Base-by-base conservation (phyloP, 805 yeast species). In the Saturnispora quitensis region DNA sequence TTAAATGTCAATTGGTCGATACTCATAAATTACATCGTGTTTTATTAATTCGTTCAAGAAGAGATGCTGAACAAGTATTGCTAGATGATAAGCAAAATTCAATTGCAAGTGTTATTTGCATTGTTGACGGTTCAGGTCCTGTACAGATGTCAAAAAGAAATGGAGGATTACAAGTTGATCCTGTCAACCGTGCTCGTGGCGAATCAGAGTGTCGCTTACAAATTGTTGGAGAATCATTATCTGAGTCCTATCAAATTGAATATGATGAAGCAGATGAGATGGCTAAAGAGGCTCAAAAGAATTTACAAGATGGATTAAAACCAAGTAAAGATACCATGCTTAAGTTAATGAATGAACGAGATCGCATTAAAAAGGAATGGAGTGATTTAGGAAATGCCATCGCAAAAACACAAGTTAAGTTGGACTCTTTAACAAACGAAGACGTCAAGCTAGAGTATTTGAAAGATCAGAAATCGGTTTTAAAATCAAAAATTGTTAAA, bases 1-100 rank as follows among this genome's bases (percentile, higher is more conserved):
- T 83, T 8, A 73, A 76, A 58, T 82, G 78, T 57, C 67, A 84
- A 2, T 64, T 89, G 45, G 81, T 89, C 48, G 96, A 87, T 65
- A 56, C 73, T 3, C 72, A 73, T 40, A 71, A 68, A 43, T 74
- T 86, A 45, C 95, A 90, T 60, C 71, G 75, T 10, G 68, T 76
- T 0, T 68, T 85, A 0, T 63, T 89, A 40, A 71, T 80, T 17
- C 72, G 74, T 1, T 70, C 79, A 49, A 72, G 81, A 55, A 58
- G 62, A 2, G 74, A 72, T 13, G 91, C 86, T 0, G 80, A 78
- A 56, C 51, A 55, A 0, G 63, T 73, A 17, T 62, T 81, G 50
- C 50, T 58, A n/a, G 53, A 56, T 5, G 62, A 67, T 9, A 68
- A 71, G 0, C 53, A 53, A 15, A 57, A 58, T 43, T 51, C 52